Conservation (phyloP, 306 rosid genomes). For the Sophora flavescens region DNA sequence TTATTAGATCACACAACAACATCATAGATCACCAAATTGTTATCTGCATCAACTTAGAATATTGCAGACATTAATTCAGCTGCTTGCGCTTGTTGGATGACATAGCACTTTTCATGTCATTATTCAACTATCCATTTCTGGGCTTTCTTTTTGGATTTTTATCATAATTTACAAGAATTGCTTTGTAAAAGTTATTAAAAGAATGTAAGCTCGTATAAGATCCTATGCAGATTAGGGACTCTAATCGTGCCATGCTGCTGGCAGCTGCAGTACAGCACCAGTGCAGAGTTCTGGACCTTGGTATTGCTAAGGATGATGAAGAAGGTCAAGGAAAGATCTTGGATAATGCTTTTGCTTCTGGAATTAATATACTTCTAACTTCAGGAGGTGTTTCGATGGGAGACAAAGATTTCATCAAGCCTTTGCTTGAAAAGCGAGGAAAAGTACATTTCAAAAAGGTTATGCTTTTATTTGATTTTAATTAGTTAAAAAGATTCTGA, state of each 20-base stretch:
- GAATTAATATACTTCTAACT: constrained; percentile 81
- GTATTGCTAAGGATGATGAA: constrained; percentile 85
- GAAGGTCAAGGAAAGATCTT: constrained; percentile 70
- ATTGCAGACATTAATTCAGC: too few species aligned
- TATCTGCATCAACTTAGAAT: constrained; percentile 7
- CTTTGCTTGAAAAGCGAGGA: constrained; percentile 81
- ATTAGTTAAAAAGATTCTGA: not conserved
- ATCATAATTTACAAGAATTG: constrained; percentile 7
- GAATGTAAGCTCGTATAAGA: constrained; percentile 40
- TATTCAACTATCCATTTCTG: constrained; percentile 25
- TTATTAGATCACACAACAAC: not conserved
- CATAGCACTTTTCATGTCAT: not conserved
- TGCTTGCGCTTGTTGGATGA: not conserved
- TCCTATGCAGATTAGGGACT: constrained; percentile 89
- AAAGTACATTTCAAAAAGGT: constrained; percentile 79
- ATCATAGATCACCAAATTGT: constrained; percentile 15
- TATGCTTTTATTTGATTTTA: constrained; percentile 35
- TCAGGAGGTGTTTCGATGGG: constrained; percentile 99
- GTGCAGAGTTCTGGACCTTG: constrained; percentile 85
- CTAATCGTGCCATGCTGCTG: constrained; percentile 91
- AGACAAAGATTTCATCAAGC: constrained; percentile 91
- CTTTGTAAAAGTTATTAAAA: constrained; percentile 32
- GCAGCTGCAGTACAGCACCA: constrained; percentile 80
- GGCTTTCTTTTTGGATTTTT: constrained; percentile 35
- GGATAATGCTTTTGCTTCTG: constrained; percentile 78